Percentiles rank a stretch among this genome's conserved stretches.
These are phyloP conservation scores for Lepidium aucheri DNA, from an alignment of 345 rosid species.

Conservation along the genomic window DNA sequence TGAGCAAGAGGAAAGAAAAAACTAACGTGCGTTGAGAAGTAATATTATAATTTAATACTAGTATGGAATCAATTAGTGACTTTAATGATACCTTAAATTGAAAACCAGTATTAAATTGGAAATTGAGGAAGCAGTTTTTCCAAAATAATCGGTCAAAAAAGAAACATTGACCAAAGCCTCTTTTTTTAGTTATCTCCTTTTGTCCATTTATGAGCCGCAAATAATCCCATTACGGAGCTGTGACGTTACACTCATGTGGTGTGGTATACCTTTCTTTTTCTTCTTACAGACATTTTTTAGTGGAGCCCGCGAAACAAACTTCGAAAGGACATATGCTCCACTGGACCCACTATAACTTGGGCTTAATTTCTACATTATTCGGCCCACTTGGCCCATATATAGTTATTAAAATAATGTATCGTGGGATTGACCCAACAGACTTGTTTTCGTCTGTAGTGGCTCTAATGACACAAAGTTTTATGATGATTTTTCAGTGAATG, in stretches of 20 bases:
- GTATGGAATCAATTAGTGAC: not conserved
- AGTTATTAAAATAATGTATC: not conserved
- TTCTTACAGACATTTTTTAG: not conserved
- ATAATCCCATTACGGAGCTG: conserved; percentile 13
- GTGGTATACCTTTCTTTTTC: conserved; percentile 14
- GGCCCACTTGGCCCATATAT: conserved; percentile 2
- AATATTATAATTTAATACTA: not conserved
- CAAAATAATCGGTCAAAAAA: conserved; percentile 23
- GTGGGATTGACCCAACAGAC: not conserved
- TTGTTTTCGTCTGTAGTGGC: conserved; percentile 17
- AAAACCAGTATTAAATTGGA: conserved; percentile 25
- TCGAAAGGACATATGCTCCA: conserved; percentile 6
- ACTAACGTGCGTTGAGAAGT: conserved; percentile 6
- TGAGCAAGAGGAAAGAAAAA: not conserved
- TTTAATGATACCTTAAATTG: conserved; percentile 19
- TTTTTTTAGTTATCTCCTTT: not conserved
- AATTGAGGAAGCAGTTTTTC: conserved; percentile 18
- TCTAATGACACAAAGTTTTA: conserved; percentile 14
- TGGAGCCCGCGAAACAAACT: conserved; percentile 26
- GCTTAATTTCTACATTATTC: not conserved
- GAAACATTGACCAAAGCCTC: conserved; percentile 19
- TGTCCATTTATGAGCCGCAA: conserved; percentile 9
- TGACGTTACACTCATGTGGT: conserved; percentile 16
- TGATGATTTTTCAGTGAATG: not conserved
- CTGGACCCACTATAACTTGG: not conserved